Evolutionary conservation across 192 early-diverging fungal genomes (phyloP), one percentile per base, ranked within the genome.

Genomic region (Gonapodya sp.): DNA sequence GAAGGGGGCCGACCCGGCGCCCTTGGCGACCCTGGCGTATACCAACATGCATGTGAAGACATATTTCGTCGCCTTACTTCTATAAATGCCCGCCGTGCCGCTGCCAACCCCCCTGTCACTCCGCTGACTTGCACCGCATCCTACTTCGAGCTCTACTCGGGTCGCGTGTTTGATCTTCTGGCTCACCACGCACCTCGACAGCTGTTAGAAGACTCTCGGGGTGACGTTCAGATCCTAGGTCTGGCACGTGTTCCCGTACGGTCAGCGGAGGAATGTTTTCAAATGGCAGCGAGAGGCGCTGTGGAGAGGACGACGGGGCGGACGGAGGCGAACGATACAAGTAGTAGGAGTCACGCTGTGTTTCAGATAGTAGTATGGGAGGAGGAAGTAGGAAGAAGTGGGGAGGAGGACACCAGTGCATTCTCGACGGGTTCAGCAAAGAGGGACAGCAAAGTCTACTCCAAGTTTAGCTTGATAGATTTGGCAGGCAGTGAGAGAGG

Each of bases 401-500:
- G 46, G 46, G 46, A 64, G 46, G 8, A 16, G 46, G 46, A 64
- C 24, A n/a, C n/a, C n/a, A 24, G 46, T 8, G 46, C 24, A 8
- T 8, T 8, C 8, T 8, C 8, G 8, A 64, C 46, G 8, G 46
- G 8, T 64, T 24, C 24, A 24, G 8, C 46, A 8, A 24, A 24
- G 8, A 24, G 46, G 46, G 46, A 64, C 46, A n/a, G n/a, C n/a
- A 64, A 64, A 24, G 46, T 64, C 8, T 64, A 16, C 46, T 64
- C 46, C 8, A 64, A 64, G 46, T 64, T 64, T 64, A 64, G 46
- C 80, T 80, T 90, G 8, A 72, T 90, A 1, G 89, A 90, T 80
- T 81, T 90, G 30, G 89, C 89, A 1, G 89, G 89, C 31, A 86
- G 84, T 36, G 89, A 90, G 79, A 33, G 82, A 78, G 82, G 34